Percentiles rank a stretch among this genome's conserved stretches.
Conservation (phyloP, 202 grass and related monocot species). For the Dendrocalamus latiflorus region DNA sequence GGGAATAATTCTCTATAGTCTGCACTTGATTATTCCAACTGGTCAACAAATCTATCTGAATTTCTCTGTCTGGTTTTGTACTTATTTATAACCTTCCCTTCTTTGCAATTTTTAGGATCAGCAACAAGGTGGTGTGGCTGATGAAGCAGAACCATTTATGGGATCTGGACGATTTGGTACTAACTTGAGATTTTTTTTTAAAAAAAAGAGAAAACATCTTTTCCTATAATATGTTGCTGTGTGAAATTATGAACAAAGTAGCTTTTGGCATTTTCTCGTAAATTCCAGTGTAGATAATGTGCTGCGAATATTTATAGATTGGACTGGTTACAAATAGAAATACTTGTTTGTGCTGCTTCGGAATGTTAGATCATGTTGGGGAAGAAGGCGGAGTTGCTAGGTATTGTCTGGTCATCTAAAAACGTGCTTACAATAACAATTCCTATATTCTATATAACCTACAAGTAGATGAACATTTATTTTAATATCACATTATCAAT, state of each 20-base stretch:
- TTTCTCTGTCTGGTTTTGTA: background rate
- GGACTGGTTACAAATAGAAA: background rate
- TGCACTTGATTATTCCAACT: background rate
- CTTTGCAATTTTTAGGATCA: conserved; percentile 61
- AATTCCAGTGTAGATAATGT: background rate
- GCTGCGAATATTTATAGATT: background rate
- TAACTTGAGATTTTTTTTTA: background rate
- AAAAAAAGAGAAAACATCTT: background rate
- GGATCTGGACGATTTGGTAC: conserved; percentile 89
- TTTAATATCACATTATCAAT: background rate
- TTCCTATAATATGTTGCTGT: background rate
- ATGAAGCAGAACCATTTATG: conserved; percentile 93
- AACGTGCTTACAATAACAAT: background rate
- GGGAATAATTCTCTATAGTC: background rate
- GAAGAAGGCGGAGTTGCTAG: background rate
- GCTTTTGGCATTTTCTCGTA: background rate
- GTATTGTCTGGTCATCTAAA: background rate
- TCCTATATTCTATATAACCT: background rate
- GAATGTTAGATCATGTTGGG: background rate
- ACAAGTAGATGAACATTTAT: background rate
- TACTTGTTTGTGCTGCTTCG: background rate
- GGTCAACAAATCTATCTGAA: background rate
- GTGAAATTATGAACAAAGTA: background rate
- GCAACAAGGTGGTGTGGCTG: conserved; percentile 56
- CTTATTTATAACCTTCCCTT: background rate